These are phyloP conservation scores for Vitis hybrid DNA, from an alignment of 177 flowering plant species.

Conservation along the genomic window DNA sequence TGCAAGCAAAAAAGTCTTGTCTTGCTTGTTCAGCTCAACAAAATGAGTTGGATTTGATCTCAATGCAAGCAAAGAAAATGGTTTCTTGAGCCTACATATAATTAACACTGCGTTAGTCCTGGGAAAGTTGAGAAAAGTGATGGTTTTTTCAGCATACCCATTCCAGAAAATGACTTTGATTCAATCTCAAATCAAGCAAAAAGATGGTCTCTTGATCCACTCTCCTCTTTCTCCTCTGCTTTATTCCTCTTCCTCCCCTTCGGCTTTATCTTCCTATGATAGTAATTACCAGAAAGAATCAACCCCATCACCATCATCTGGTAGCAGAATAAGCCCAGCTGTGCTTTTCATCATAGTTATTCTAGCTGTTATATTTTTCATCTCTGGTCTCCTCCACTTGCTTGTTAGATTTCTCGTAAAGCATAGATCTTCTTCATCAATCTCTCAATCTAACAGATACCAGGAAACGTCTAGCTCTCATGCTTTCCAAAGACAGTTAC, in stretches of 20 bases:
- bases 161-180: slow-evolving; percentile 31
- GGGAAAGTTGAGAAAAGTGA: slow-evolving; percentile 3
- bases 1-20: slow-evolving; percentile 9
- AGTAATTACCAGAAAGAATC: slow-evolving; percentile 20
- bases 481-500: slow-evolving; percentile 43
- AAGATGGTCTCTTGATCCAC: slow-evolving; percentile 17
- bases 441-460: slow-evolving; percentile 30
- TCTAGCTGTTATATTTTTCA: slow-evolving; percentile 41
- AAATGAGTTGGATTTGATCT: slow-evolving; percentile 24
- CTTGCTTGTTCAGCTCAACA: slow-evolving; percentile 15
- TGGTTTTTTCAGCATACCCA: slow-evolving; percentile 19
- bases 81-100: slow-evolving; percentile 3
- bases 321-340: slow-evolving; percentile 38
- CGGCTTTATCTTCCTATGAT: slow-evolving; percentile 16
- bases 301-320: slow-evolving; percentile 25
- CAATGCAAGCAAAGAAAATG: slow-evolving; percentile 11
- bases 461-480: slow-evolving; percentile 31
- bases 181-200: slow-evolving; percentile 23
- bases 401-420: slow-evolving; percentile 39
- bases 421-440: slow-evolving; percentile 33
- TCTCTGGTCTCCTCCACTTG: slow-evolving; percentile 48
- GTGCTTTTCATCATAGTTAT: slow-evolving; percentile 35
- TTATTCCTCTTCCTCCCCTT: slow-evolving; percentile 17
- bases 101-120: background rate
- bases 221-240: slow-evolving; percentile 12